Evolutionary conservation across 106 monocot species (phyloP).

Genomic region (Allium cepa): DNA sequence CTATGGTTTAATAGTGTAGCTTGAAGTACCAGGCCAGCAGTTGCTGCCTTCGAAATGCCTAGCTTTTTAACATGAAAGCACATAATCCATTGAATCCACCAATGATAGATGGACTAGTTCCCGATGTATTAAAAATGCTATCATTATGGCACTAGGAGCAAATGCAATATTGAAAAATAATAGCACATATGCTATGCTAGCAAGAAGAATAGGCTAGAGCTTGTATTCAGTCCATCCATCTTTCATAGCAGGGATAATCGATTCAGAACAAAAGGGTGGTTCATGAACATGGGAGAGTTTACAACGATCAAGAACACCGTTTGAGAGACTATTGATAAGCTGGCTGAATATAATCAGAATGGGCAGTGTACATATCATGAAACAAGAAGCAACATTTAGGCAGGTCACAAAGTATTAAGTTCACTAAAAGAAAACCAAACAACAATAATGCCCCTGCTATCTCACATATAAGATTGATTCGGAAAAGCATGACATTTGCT

Average conservation of each 20-base stretch:
- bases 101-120: slow-evolving; percentile 70
- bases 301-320: slow-evolving; percentile 52
- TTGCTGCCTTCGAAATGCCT: slow-evolving; percentile 90
- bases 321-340: slow-evolving; percentile 65
- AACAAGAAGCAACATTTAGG: slow-evolving; percentile 73
- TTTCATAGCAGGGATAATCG: slow-evolving; percentile 50
- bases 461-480: slow-evolving; percentile 88
- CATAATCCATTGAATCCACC: slow-evolving; percentile 89
- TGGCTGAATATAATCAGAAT: slow-evolving; percentile 60
- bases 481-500: slow-evolving; percentile 67
- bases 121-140: slow-evolving; percentile 71
- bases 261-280: slow-evolving; percentile 43
- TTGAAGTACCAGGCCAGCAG: slow-evolving; percentile 89
- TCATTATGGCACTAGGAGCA: slow-evolving; percentile 92
- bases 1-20: slow-evolving; percentile 18
- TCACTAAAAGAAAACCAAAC: slow-evolving; percentile 72
- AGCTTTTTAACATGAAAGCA: slow-evolving; percentile 77
- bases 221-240: slow-evolving; percentile 81
- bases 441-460: slow-evolving; percentile 66
- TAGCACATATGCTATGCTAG: slow-evolving; percentile 83
- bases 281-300: slow-evolving; percentile 34
- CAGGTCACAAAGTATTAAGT: slow-evolving; percentile 65
- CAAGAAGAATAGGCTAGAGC: slow-evolving; percentile 82
- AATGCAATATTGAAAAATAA: slow-evolving; percentile 91
- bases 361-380: slow-evolving; percentile 69